Evolutionary conservation across 2,329 filamentous ascomycete species (phyloP).

Genomic region (Metarhizium brunneum): DNA sequence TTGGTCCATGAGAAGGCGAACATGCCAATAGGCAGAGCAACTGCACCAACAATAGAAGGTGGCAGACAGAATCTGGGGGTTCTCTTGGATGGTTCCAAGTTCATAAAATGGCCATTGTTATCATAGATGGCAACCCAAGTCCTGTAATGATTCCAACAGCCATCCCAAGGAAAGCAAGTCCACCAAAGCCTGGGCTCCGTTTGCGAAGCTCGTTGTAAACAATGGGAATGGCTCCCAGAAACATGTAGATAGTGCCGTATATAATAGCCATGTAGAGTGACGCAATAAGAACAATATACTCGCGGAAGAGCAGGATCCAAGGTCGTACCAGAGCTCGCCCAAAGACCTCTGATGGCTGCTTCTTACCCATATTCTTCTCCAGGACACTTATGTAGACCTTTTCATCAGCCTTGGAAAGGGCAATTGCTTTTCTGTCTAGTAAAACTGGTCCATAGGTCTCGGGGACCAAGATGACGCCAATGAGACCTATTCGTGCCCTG

Average conservation of each 20-base stretch:
- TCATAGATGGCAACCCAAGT: too few species aligned
- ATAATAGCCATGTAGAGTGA: slow-evolving; percentile 49
- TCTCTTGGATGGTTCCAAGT: too few species aligned
- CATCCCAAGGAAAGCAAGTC: slow-evolving; percentile 50
- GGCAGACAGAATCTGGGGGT: too few species aligned
- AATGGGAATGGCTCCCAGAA: slow-evolving; percentile 39
- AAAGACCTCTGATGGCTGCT: not conserved
- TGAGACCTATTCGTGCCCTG: too few species aligned
- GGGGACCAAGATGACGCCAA: too few species aligned
- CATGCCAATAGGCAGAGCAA: too few species aligned
- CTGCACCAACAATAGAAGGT: too few species aligned
- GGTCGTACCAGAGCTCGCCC: slow-evolving; percentile 28
- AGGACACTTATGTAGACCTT: not conserved
- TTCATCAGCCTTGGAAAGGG: not conserved
- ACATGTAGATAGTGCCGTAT: slow-evolving; percentile 38
- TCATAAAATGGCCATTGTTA: too few species aligned
- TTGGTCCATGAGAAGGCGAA: too few species aligned
- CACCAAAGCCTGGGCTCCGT: slow-evolving; percentile 41
- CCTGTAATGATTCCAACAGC: slow-evolving; percentile 32
- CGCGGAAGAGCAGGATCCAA: slow-evolving; percentile 49
- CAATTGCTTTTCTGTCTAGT: too few species aligned
- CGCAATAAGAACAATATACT: slow-evolving; percentile 52
- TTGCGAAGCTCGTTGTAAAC: slow-evolving; percentile 45
- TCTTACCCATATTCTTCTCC: not conserved
- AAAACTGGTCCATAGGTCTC: too few species aligned